Conservation (phyloP, 306 rosid species). For the Quercus engelmannii region DNA sequence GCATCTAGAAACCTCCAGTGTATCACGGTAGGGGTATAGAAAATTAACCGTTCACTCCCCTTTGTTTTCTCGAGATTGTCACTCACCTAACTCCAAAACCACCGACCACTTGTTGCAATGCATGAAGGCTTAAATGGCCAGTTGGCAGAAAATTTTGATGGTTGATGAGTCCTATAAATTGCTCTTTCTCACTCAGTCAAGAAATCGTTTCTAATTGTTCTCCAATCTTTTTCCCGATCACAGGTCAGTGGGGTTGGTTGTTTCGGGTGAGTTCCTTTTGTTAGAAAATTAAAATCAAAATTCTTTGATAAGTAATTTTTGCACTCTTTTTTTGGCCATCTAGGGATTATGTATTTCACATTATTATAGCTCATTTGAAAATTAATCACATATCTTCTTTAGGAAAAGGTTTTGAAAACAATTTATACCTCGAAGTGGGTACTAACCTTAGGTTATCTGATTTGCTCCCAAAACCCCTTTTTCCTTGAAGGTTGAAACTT, state of each 20-base stretch:
- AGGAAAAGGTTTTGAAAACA: neutral
- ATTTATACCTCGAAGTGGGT: neutral
- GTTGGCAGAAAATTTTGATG: neutral
- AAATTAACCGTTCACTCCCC: neutral
- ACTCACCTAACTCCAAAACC: neutral
- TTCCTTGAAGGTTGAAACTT: neutral
- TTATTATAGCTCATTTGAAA: neutral
- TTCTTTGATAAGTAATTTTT: neutral
- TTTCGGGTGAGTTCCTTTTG: slow-evolving; percentile 16
- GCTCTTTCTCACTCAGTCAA: neutral
- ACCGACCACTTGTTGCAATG: slow-evolving; percentile 22
- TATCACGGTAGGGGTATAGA: neutral
- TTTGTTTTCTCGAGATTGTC: neutral
- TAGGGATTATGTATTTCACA: neutral
- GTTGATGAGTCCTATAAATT: slow-evolving; percentile 5
- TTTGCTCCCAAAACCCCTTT: neutral
- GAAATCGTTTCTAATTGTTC: neutral
- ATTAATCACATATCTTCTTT: neutral
- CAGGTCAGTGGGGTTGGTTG: neutral
- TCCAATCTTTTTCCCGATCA: neutral
- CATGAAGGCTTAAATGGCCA: slow-evolving; percentile 9
- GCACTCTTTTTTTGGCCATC: neutral
- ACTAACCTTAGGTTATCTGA: neutral
- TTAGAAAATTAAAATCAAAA: neutral
- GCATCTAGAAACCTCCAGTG: neutral